Evolutionary conservation across 1,139 yeast genomes (phyloP), one percentile per base, ranked within the genome.

Genomic region (Protomyces gravidus): DNA sequence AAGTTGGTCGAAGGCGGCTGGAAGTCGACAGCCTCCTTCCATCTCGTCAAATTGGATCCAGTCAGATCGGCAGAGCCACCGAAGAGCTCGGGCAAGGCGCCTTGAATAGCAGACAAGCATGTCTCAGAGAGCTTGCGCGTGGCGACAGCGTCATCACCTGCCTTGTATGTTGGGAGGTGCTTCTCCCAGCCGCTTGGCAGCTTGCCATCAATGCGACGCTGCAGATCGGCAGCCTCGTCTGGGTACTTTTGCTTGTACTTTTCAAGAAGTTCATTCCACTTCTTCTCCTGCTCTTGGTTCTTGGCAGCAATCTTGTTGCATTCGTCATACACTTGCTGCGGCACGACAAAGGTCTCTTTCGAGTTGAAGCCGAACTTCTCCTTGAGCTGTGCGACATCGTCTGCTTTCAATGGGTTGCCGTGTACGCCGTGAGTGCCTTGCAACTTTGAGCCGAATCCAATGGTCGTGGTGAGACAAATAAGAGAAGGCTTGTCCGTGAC

Each of bases 1-100:
- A 89, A 79, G 58, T 83, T 84, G 66, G 90, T 78, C 63, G 83
- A 71, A 61, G 92, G 89, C 63, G 94, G 89, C 81, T 92, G 97
- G 94, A 90, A 92, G 76, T 92, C 97, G 67, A 81, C 82, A 64
- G 95, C 87, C 64, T 79, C 85, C 71, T 81, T 73, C 78, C 95
- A 82, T 80, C 95, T 85, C 71, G 98, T 94, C 80, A 90, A 82
- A 82, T 92, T 94, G 64, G 98, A 92, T 67, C 96, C 95, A 65
- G 98, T 92, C 78, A 92, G 83, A 78, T 92, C 98, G 63, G 98
- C 98, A 67, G 98, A 90, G 71, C 98, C 98, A 78, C 97, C 97
- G 71, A 92, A 77, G 65, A 92, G 78, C 79, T 90, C 97, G 62
- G 98, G 98, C 51, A 94, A 68, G 56, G 69, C 80, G 49, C 79